phyloP scores from a whole-genome alignment of 352 stramenopile species.

The Pilasporangium apinafurcum region DNA sequence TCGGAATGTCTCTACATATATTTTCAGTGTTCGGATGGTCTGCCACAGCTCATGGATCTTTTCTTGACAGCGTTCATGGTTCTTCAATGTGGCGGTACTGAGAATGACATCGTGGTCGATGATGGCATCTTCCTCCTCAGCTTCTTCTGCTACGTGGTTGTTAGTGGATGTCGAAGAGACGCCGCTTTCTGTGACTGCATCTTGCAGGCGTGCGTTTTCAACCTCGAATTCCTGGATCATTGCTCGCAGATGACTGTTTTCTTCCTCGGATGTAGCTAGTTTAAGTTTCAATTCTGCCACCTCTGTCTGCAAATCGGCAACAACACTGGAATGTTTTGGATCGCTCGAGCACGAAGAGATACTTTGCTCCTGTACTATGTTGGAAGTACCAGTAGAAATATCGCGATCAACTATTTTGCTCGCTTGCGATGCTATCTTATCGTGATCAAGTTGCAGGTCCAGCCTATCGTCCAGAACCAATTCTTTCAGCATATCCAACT shows the following conservation, averaged over 20 bases:
- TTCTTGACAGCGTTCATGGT: constrained; percentile 47
- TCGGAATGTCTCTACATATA: constrained; percentile 55
- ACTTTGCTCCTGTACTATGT: no score
- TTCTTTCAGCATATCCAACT: constrained; percentile 1
- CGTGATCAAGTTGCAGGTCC: not conserved
- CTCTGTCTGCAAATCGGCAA: constrained; percentile 5
- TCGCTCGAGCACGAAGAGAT: constrained; percentile 7
- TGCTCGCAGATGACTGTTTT: not conserved
- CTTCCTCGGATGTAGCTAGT: not conserved
- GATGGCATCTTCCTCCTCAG: no score
- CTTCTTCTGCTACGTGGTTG: constrained; percentile 1
- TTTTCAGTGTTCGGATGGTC: constrained; percentile 49
- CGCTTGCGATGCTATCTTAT: not conserved
- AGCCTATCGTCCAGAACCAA: constrained; percentile 1
- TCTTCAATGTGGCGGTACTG: not conserved
- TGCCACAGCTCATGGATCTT: constrained; percentile 71
- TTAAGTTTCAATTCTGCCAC: constrained; percentile 5
- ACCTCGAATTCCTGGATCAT: not conserved
- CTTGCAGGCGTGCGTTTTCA: not conserved
- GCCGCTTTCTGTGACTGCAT: not conserved
- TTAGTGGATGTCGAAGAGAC: not conserved
- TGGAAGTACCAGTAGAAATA: no score
- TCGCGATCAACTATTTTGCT: not conserved
- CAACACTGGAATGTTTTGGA: constrained; percentile 3
- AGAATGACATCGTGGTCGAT: not conserved